These are phyloP conservation scores for Eustoma russellianum DNA, from an alignment of 257 asterid genomes.

Conservation along the genomic window DNA sequence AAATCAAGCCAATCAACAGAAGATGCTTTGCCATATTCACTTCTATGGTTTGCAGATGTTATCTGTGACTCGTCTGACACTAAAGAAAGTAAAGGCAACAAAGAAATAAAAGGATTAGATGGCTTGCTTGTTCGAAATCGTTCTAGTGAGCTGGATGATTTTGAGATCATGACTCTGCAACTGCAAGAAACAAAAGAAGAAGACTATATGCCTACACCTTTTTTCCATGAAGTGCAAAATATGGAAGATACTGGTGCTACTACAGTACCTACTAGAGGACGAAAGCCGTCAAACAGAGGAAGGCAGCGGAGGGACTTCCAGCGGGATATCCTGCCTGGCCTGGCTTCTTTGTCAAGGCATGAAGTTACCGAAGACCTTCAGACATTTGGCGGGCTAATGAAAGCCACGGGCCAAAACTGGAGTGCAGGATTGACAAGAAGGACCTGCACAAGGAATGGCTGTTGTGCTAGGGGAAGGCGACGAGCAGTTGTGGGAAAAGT, in stretches of 20 bases:
- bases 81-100: slow-evolving; percentile 17
- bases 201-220: slow-evolving; percentile 73
- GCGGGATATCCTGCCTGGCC: slow-evolving; percentile 87
- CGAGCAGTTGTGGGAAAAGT: slow-evolving; percentile 36
- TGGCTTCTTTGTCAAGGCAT: slow-evolving; percentile 62
- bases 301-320: slow-evolving; percentile 91
- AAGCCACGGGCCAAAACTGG: slow-evolving; percentile 84
- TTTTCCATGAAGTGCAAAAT: slow-evolving; percentile 34
- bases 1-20: slow-evolving; percentile 14
- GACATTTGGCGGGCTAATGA: slow-evolving; percentile 82
- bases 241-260: slow-evolving; percentile 36
- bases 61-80: slow-evolving; percentile 28
- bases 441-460: slow-evolving; percentile 46
- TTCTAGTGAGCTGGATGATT: slow-evolving; percentile 57
- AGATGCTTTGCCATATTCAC: slow-evolving; percentile 36
- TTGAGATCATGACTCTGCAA: slow-evolving; percentile 74
- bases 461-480: slow-evolving; percentile 56
- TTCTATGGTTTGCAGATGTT: slow-evolving; percentile 55
- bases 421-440: slow-evolving; percentile 53
- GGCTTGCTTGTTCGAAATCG: slow-evolving; percentile 11
- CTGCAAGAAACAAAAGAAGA: slow-evolving; percentile 58
- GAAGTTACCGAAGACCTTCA: slow-evolving; percentile 95
- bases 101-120: slow-evolving; percentile 17
- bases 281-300: slow-evolving; percentile 91
- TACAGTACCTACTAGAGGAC: slow-evolving; percentile 27